phyloP scores from a whole-genome alignment of 2,329 filamentous ascomycete species.

The Gaeumannomyces tritici region DNA sequence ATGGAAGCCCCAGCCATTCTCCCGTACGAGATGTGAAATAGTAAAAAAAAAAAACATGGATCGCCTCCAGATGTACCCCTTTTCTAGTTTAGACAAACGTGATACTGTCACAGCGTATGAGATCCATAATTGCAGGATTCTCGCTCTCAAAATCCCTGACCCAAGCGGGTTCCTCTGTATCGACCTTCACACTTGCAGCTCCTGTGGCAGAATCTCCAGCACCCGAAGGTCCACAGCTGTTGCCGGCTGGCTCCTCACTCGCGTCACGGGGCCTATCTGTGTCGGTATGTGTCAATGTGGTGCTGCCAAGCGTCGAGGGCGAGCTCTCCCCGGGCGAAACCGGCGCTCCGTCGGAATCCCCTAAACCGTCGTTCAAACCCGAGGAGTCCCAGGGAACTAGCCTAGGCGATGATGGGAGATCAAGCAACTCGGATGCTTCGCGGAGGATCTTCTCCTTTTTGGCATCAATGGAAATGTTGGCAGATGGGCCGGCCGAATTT shows the following conservation, averaged over 20 bases:
- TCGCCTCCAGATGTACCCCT: too few relatives aligned
- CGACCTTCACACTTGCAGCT: not conserved
- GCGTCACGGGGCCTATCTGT: not conserved
- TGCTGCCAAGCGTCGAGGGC: not conserved
- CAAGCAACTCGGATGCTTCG: slow-evolving; percentile 1
- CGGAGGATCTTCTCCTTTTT: not conserved
- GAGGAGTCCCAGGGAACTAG: not conserved
- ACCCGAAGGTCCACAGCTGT: not conserved
- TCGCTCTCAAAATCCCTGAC: slow-evolving; percentile 8
- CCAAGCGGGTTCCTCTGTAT: slow-evolving; percentile 13
- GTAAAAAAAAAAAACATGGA: not conserved
- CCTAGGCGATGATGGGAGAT: not conserved
- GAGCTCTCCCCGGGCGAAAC: not conserved
- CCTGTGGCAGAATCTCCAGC: not conserved
- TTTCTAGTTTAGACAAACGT: not conserved
- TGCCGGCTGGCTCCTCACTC: not conserved
- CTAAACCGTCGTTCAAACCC: not conserved
- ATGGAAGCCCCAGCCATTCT: not conserved
- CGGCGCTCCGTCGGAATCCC: not conserved
- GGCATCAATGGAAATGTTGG: not conserved
- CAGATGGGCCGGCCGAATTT: not conserved
- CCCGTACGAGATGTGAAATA: not conserved
- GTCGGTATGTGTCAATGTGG: not conserved
- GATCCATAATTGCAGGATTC: slow-evolving; percentile 15
- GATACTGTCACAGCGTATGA: slow-evolving; percentile 10